Evolutionary conservation across 768 basidiomycete genomes (phyloP).

Genomic region (Austroboletus eburneus): DNA sequence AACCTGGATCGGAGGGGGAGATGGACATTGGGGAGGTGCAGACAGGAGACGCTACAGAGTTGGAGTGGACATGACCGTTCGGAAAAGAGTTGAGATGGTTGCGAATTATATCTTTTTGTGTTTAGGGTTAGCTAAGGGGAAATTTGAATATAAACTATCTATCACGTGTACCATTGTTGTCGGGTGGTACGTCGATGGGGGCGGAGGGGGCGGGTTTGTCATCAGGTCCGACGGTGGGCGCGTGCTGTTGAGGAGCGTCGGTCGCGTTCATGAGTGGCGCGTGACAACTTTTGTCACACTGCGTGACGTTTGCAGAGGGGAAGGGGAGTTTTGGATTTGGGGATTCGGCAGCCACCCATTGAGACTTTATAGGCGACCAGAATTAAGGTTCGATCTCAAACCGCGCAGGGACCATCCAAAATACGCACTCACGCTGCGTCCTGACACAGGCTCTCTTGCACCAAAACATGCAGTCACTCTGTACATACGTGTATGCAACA

Average conservation of each 20-base stretch:
- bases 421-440: conserved; percentile 34
- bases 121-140: conserved; percentile 37
- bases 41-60: conserved; percentile 37
- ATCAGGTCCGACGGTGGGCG: conserved; percentile 29
- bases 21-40: conserved; percentile 35
- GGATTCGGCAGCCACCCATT: conserved; percentile 62
- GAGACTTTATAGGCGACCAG: conserved; percentile 77
- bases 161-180: conserved; percentile 40
- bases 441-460: conserved; percentile 14
- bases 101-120: conserved; percentile 23
- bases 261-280: conserved; percentile 63
- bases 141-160: conserved; percentile 28
- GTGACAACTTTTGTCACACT: conserved; percentile 64
- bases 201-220: conserved; percentile 24
- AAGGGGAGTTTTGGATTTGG: conserved; percentile 60
- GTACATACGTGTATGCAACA: conserved; percentile 1
- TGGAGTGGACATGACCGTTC: conserved; percentile 65
- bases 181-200: conserved; percentile 16
- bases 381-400: conserved; percentile 80
- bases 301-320: conserved; percentile 48
- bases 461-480: conserved; percentile 7
- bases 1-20: conserved; percentile 51
- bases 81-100: conserved; percentile 43
- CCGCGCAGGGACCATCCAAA: conserved; percentile 67
- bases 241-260: conserved; percentile 26